Base-by-base conservation (phyloP, 2,329 filamentous ascomycete genomes). In the Aspergillus uvarum region DNA sequence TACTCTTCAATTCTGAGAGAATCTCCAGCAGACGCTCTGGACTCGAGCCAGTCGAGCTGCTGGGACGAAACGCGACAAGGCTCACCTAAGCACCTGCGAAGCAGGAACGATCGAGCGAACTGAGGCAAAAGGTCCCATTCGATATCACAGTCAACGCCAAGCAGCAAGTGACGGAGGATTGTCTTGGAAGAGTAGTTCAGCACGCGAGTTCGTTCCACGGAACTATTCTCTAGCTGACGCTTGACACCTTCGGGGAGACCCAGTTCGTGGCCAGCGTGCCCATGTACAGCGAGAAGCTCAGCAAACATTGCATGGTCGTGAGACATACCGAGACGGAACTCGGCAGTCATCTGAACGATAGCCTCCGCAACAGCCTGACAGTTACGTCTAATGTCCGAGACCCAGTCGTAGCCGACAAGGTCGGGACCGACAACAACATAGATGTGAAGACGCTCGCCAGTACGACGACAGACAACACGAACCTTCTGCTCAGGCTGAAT, bases 21-120 rank as follows among this genome's bases (percentile, higher is more conserved):
- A 16, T 73, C 71, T 12, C 26, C 61, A 69, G 59, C 78, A 75
- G 29, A 71, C 63, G 32, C 61, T 66, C 11, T 72, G 60, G 12
- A 31, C 53, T 78, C 73, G 10, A 82, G 75, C 79, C 79, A 81
- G 5, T 70, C 65, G 56, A 73, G 70, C 51, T 81, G 74, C 1
- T 65, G 70, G 8, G 75, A 73, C 0, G 76, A 74, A 31, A 81
- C 69, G n/a, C 70, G 67, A 54, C 73, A 74, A 4, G 73, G 69
- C 22, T 77, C 72, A 2, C 80, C 81, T 16, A 77, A 65, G 60
- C 77, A 81, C 55, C 81, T 75, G 44, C 73, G 70, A 2, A 84
- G 67, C 6, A 64, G 53, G 19, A 64, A 58, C 3, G 55, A 54
- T 4, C 60, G 35, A 0, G 60, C 55, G 1, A n/a, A 22, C 35